Evolutionary conservation across 1,284 basidiomycete species (phyloP).

Genomic region (Prillingera fragicola): DNA sequence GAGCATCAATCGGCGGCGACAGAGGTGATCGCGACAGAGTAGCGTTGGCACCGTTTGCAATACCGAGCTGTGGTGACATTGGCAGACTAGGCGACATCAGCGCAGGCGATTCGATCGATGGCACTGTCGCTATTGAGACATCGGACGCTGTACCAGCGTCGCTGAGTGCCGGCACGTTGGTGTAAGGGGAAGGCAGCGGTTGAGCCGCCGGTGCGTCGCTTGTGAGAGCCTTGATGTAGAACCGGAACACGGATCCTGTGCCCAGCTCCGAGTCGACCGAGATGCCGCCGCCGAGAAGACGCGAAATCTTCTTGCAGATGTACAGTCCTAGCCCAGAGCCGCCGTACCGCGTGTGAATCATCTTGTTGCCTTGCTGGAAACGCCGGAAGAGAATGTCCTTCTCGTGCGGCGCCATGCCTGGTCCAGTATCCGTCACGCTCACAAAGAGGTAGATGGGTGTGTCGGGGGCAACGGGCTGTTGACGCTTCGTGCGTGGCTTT

Average conservation of each 20-base stretch:
- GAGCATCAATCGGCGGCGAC: slow-evolving; percentile 1
- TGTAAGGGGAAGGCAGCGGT: slow-evolving; percentile 8
- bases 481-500: slow-evolving; percentile 20
- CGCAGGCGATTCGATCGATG: neutral
- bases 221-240: slow-evolving; percentile 43
- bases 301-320: slow-evolving; percentile 43
- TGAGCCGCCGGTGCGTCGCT: slow-evolving; percentile 12
- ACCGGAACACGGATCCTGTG: slow-evolving; percentile 43
- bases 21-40: neutral
- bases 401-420: slow-evolving; percentile 40
- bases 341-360: slow-evolving; percentile 46
- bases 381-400: slow-evolving; percentile 41
- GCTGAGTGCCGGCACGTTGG: neutral
- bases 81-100: too few relatives aligned
- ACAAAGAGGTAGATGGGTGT: slow-evolving; percentile 39
- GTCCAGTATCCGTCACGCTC: slow-evolving; percentile 44
- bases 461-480: slow-evolving; percentile 26
- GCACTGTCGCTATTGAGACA: neutral
- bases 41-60: too few relatives aligned
- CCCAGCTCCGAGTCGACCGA: slow-evolving; percentile 38
- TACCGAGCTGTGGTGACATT: too few relatives aligned
- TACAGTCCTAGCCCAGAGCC: slow-evolving; percentile 47
- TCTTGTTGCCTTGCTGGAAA: slow-evolving; percentile 44
- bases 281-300: slow-evolving; percentile 42
- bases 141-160: neutral